Conservation (phyloP, 73 alveolate species). For the Paramecium bursaria region DNA sequence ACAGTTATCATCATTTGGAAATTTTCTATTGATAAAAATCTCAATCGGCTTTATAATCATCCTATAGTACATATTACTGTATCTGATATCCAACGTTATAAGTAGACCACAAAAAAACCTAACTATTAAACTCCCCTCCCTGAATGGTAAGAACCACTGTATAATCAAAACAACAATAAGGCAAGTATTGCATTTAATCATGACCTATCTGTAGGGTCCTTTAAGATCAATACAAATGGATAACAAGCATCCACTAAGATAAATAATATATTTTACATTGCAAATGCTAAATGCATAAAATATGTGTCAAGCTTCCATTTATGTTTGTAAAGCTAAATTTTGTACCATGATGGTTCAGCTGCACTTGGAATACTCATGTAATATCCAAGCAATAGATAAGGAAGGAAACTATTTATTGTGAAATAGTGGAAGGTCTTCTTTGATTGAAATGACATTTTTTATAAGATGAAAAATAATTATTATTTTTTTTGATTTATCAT, state of each 20-base stretch:
- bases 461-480: too few species aligned
- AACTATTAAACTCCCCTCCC: constrained; percentile 26
- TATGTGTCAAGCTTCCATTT: constrained; percentile 10
- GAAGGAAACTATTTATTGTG: constrained; percentile 51
- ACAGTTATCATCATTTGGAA: constrained; percentile 38
- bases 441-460: too few species aligned
- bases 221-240: constrained; percentile 45
- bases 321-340: constrained; percentile 10
- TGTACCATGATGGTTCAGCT: constrained; percentile 55
- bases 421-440: constrained; percentile 3
- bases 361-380: constrained; percentile 45
- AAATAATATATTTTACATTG: not conserved
- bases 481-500: too few species aligned
- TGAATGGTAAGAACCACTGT: constrained; percentile 47
- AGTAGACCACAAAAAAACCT: constrained; percentile 29
- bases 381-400: constrained; percentile 37
- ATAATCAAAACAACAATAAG: constrained; percentile 19
- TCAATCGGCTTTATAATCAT: constrained; percentile 33
- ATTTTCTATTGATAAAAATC: constrained; percentile 18
- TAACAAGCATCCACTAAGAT: constrained; percentile 16
- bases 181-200: constrained; percentile 36
- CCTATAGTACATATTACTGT: constrained; percentile 44
- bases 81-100: constrained; percentile 16
- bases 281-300: constrained; percentile 48
- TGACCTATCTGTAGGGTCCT: constrained; percentile 19